Conservation (phyloP, 192 early-diverging fungal genomes). For the Geosiphon pyriformis region DNA sequence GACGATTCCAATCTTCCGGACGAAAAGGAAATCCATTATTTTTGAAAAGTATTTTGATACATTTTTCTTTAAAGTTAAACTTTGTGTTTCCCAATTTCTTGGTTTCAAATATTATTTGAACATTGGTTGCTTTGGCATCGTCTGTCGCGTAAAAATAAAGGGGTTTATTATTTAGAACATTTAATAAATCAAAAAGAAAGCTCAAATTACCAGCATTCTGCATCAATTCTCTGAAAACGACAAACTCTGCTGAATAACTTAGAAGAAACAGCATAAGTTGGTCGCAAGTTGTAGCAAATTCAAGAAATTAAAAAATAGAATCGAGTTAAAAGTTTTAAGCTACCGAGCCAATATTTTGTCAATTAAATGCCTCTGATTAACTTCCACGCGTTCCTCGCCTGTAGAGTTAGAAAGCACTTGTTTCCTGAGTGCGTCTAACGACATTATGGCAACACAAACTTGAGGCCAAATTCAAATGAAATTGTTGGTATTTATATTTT, state of each 20-base stretch:
- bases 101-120: constrained; percentile 56
- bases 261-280: too few relatives aligned
- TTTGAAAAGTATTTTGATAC: constrained; percentile 54
- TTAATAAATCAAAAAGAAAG: neutral
- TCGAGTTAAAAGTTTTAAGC: too few relatives aligned
- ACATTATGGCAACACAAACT: too few relatives aligned
- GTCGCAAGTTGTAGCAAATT: neutral
- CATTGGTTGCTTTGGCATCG: constrained; percentile 61
- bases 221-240: constrained; percentile 76
- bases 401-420: constrained; percentile 39
- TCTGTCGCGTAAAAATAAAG: constrained; percentile 42
- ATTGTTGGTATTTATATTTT: too few relatives aligned
- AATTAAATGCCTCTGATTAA: constrained; percentile 87
- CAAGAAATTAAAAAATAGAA: too few relatives aligned
- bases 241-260: constrained; percentile 80
- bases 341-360: constrained; percentile 83
- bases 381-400: constrained; percentile 62
- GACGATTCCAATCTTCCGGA: constrained; percentile 74
- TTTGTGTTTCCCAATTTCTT: constrained; percentile 34
- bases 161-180: neutral
- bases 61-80: constrained; percentile 41
- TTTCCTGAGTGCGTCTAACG: constrained; percentile 41
- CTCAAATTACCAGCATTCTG: constrained; percentile 50
- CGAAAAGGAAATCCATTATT: constrained; percentile 83
- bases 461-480: too few relatives aligned